Conservation (phyloP, 1,284 basidiomycete genomes). For the Thelephora terrestris region DNA sequence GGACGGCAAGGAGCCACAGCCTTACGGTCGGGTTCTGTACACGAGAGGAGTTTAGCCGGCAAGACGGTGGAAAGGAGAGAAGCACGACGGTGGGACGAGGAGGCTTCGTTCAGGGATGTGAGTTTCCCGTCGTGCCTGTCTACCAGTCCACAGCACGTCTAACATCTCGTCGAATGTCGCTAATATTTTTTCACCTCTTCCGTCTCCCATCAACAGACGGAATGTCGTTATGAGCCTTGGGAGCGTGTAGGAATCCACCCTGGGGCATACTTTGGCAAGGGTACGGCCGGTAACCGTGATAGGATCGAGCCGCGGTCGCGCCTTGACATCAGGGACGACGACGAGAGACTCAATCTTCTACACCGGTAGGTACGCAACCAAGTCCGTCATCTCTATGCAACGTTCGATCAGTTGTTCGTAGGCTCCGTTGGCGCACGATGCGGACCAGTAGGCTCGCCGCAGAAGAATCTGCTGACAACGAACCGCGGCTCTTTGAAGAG, state of each 20-base stretch:
- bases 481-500: constrained; percentile 69
- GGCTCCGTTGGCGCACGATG: constrained; percentile 64
- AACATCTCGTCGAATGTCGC: constrained; percentile 35
- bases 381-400: too few species aligned
- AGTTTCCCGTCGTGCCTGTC: constrained; percentile 76
- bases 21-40: too few species aligned
- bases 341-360: constrained; percentile 84
- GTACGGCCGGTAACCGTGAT: constrained; percentile 71
- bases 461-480: constrained; percentile 73
- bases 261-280: constrained; percentile 68
- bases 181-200: too few species aligned
- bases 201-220: too few species aligned
- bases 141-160: neutral
- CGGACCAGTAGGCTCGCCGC: constrained; percentile 55
- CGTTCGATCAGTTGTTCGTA: constrained; percentile 43
- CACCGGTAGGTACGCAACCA: too few species aligned
- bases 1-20: too few species aligned
- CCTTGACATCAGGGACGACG: constrained; percentile 81
- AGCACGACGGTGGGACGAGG: constrained; percentile 63
- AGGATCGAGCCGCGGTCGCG: constrained; percentile 59
- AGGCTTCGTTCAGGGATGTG: constrained; percentile 72
- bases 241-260: constrained; percentile 66
- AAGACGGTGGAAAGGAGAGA: constrained; percentile 71
- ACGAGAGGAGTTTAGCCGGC: too few species aligned
- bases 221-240: too few species aligned